Evolutionary conservation across 768 basidiomycete species (phyloP), one percentile per base, ranked within the genome.

Genomic region (Russula virescens): DNA sequence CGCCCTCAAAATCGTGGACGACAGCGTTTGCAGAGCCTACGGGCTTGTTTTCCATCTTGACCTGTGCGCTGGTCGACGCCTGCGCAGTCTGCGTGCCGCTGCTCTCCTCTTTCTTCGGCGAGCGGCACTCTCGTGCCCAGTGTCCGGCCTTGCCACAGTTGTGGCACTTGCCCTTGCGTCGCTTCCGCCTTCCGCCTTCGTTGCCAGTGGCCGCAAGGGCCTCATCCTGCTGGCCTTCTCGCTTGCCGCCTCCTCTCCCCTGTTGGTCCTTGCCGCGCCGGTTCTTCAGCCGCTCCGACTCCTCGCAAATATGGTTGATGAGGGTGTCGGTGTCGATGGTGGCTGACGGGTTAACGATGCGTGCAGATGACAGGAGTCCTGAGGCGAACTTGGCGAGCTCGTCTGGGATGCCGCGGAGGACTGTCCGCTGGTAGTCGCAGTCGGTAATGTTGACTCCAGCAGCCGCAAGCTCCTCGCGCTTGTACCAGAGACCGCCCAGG

Each of bases 101-200:
- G 5, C 35, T 1, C 1, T 23, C 13, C 13, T 58, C 38, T 2
- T 50, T 50, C 48, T 49, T 58, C 2, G 23, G 35, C 3, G 35
- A 10, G 2, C 19, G 48, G 38, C 58, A 50, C 7, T 58, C 38
- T 0, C 7, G 14, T 5, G 38, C 48, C 58, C 48, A 50, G 5
- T 58, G 57, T 0, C 57, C 57, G 0, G 4, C 1, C 38, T 42
- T 50, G 23, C 26, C 26, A 16, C 47, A 58, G 10, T 58, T 42
- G 26, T 58, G 58, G 38, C 48, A 49, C 3, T 50, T 50, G 38
- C 58, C 58, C 25, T 58, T 42, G 10, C 48, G 25, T 2, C 56
- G 43, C 68, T 59, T 60, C 3, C 23, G 16, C 16, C 11, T 67
- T n/a, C n/a, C n/a, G 58, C 60, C 65, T 1, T 58, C 46, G 8